Base-by-base conservation (phyloP, 2,329 filamentous ascomycete genomes). In the Stagonosporopsis rhizophila region DNA sequence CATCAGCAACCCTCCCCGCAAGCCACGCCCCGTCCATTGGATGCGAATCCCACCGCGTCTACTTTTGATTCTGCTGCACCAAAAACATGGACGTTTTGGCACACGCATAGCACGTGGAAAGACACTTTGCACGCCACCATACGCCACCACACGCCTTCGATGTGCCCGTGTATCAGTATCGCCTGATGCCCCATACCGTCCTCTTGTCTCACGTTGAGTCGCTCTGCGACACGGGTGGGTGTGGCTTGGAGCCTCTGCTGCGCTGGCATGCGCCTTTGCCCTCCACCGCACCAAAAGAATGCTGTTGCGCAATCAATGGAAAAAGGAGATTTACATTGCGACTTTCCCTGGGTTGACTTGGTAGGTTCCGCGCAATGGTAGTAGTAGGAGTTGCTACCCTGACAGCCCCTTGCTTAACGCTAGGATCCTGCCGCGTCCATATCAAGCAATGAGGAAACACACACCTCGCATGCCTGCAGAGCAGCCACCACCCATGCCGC, bases 21-120 rank as follows among this genome's bases (percentile, higher is more conserved):
- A 51, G 53, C 53, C 46, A 47, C 53, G 19, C 42, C 37, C 41
- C 30, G 17, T 23, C 22, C 12, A 50, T 45, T 46, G 46, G 35
- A 17, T 25, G 53, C 37, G 19, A 42, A 12, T 34, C 17, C 22
- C 46, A 46, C 37, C 28, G 19, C 37, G 12, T 20, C 52, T 37
- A 25, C 25, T 49, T 41, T 37, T 3, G 35, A 46, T 19, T 23
- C 7, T 30, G 35, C 35, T 45, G 46, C 52, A 20, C 41, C 14
- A 41, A 14, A 38, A 30, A 28, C 27, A 56, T 17, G 28, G 46
- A 37, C 52, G 46, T 41, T 51, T 32, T 41, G 28, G 46, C 52
- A 50, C 41, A 56, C 52, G 42, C 53, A 51, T 38, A 12, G 41
- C 53, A 56, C 53, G 53, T 56, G 53, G 46, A 42, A 38, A 30